Evolutionary conservation across 371 early-diverging fungal species (phyloP), one percentile per base, ranked within the genome.

Genomic region (Funneliformis caledonium): DNA sequence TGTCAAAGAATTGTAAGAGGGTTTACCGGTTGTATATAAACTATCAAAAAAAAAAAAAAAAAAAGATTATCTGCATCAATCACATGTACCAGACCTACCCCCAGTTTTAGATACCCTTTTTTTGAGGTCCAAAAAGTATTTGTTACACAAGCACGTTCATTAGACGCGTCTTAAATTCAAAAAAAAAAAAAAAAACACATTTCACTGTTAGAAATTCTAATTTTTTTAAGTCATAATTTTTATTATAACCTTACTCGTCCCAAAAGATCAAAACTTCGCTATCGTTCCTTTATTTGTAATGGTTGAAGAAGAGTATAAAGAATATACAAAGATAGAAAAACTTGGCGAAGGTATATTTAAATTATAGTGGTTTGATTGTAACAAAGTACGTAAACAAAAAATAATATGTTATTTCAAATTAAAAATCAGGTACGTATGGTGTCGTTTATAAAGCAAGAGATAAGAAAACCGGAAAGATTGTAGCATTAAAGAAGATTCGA

Each of bases 401-500:
- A 56, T 14, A 56, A 56, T 56, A 19, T 4, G 19, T 56, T 56
- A 11, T 64, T 62, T 6, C 22, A 26, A 60, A 60, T 60, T 16
- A 60, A 43, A 43, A 3, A 11, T 33, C 9, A 79, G 98, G 98
- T 48, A 96, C 97, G 6, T 98, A 98, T 77, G 99, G 98, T 62
- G 96, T 99, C 50, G 99, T 99, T 8, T 99, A 96, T 88, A 98
- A 97, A 86, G 99, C 95, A 43, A 85, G 82, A 72, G 92, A 97
- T 80, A 90, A 89, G 82, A 82, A 83, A 0, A 95, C 93, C 42
- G 96, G 96, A 37, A 81, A 85, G 47, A 86, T 94, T 14, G 98
- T 99, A 4, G 99, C 99, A 12, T 81, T 99, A 62, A 99, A 99
- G 86, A 96, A 97, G 84, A 96, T 99, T 80, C 89, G 97, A 31